Base-by-base conservation (phyloP, 192 early-diverging fungal genomes). In the Spizellomyces sp. region DNA sequence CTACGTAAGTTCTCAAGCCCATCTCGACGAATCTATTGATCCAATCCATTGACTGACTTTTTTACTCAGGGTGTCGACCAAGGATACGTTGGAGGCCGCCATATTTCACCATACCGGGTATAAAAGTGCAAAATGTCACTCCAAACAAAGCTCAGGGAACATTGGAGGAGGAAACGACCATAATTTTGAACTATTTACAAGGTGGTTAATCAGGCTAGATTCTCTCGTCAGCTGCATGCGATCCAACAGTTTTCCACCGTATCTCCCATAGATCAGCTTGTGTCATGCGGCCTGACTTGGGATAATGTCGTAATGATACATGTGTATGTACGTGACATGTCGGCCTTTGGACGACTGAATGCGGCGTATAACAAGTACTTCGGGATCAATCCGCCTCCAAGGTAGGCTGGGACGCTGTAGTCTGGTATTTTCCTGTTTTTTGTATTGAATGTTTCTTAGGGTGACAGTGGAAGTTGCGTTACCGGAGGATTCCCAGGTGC, bases 351-450 rank as follows among this genome's bases (percentile, higher is more conserved):
- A 2, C 63, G 60, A 4, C 67, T 94, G 41, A 94, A 94, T 72
- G 48, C 47, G 8, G 78, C 84, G 9, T 94, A 94, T 75, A 85
- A 85, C 62, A 70, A 62, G 3, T 93, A 87, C 62, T 91, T 92
- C 69, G 85, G 80, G 45, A 78, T 87, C 36, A 92, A 93, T 69
- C 92, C 92, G 8, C 84, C 92, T 0, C 84, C 92, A n/a, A 74
- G 89, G 88, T 89, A 81, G 45, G 21, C 21, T 5, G 52, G 27
- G 45, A 27, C 36, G 21, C 15, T 36, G 27, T 57, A 7, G 9
- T 62, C 2, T 54, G 45, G 27, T 22, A 14, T 27, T 48, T 57
- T 12, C 21, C 36, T 10, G 17, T 27, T 27, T 19, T n/a, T 19
- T 12, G 4, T 54, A 19, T n/a, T 12, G 17, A 54, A 12, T 74